Conservation (phyloP, 345 rosid genomes). For the Gossypium anomalum region DNA sequence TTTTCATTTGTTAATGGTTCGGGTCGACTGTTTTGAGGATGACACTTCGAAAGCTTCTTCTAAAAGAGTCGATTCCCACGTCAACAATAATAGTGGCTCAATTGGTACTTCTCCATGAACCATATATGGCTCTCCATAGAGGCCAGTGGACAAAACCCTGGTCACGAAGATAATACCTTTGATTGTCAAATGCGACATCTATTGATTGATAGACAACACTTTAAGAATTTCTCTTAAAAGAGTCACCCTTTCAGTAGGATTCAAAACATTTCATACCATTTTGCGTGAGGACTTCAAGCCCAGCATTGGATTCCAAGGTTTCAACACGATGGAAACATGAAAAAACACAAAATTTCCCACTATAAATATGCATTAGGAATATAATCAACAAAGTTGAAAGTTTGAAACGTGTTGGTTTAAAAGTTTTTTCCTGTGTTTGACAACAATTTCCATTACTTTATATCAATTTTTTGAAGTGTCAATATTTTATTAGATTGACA, state of each 20-base stretch:
- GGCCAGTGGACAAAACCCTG: accelerated
- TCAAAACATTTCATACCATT: neutral
- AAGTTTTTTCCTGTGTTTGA: neutral
- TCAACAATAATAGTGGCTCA: too few species aligned
- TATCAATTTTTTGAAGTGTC: neutral
- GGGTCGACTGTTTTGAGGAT: too few species aligned
- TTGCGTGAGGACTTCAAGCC: neutral
- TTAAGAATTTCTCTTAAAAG: accelerated
- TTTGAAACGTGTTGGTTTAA: neutral
- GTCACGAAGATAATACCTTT: too few species aligned
- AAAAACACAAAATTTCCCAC: neutral
- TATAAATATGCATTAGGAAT: neutral
- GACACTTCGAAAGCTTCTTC: too few species aligned
- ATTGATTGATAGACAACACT: too few species aligned
- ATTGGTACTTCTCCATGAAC: accelerated
- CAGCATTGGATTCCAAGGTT: neutral
- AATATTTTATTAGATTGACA: neutral
- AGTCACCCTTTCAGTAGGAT: accelerated
- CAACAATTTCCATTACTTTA: neutral
- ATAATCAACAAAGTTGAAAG: neutral
- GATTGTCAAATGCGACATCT: too few species aligned
- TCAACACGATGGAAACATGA: neutral
- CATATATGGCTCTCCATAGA: too few species aligned
- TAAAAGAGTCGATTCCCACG: too few species aligned
- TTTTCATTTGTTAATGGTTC: too few species aligned